phyloP scores from a whole-genome alignment of 495 filamentous ascomycete genomes.

The Xylaria longipes region DNA sequence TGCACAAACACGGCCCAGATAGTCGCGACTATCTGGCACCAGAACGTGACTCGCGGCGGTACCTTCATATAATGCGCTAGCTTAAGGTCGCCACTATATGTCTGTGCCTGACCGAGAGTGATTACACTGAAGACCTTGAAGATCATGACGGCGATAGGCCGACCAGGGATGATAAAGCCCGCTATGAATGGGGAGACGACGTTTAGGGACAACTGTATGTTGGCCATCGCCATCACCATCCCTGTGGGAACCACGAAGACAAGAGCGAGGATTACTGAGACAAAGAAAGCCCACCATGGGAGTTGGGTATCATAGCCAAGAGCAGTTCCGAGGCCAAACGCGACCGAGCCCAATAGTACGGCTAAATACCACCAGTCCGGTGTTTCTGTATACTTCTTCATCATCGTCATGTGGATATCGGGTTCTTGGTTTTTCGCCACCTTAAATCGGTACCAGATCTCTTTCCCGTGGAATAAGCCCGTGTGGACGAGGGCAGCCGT shows the following conservation, averaged over 20 bases:
- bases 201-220: constrained; percentile 61
- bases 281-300: constrained; percentile 56
- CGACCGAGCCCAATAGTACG: constrained; percentile 57
- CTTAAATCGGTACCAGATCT: constrained; percentile 59
- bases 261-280: constrained; percentile 55
- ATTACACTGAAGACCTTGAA: constrained; percentile 70
- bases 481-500: constrained; percentile 62
- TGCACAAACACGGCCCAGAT: constrained; percentile 66
- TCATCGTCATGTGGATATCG: constrained; percentile 69
- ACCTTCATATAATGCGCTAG: constrained; percentile 73
- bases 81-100: constrained; percentile 59
- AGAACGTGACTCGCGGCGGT: constrained; percentile 65
- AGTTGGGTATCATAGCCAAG: constrained; percentile 58
- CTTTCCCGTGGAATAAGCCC: constrained; percentile 60
- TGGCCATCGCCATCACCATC: constrained; percentile 61
- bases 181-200: constrained; percentile 68
- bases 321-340: constrained; percentile 58
- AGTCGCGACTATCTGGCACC: constrained; percentile 60
- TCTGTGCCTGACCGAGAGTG: constrained; percentile 61
- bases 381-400: constrained; percentile 63
- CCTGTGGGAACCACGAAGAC: constrained; percentile 62
- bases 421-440: constrained; percentile 58
- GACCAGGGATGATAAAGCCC: constrained; percentile 68
- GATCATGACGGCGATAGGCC: constrained; percentile 68
- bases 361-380: constrained; percentile 69